These are phyloP conservation scores for Sisymbrium altissimum DNA, from an alignment of 345 rosid species.

Conservation along the genomic window DNA sequence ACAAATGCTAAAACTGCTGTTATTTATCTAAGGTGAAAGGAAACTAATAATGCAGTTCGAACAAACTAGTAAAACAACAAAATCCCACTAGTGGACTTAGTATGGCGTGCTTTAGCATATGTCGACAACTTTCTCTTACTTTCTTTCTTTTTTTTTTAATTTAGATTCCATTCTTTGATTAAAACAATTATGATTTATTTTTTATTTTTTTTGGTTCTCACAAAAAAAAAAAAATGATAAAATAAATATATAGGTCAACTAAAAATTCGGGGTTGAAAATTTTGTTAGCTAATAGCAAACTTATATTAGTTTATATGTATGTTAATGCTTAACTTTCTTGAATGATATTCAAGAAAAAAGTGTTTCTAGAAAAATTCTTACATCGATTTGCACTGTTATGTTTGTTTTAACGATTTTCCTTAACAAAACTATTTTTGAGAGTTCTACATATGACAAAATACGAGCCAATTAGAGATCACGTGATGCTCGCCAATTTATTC, in stretches of 20 bases:
- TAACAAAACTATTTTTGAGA: neutral
- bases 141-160: neutral
- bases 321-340: too few relatives aligned
- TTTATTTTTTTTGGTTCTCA: too few relatives aligned
- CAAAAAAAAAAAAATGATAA: neutral
- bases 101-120: slow-evolving; percentile 12
- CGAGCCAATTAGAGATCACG: neutral
- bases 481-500: neutral
- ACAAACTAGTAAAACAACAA: neutral
- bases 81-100: neutral
- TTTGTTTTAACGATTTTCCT: neutral
- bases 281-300: neutral
- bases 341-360: neutral
- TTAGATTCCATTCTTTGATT: neutral
- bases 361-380: too few relatives aligned
- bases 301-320: neutral
- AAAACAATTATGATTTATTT: neutral
- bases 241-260: neutral
- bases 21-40: too few relatives aligned
- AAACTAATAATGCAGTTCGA: neutral
- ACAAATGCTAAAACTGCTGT: too few relatives aligned
- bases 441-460: neutral
- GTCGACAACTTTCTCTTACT: neutral
- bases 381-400: neutral
- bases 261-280: neutral